A percentile compares a stretch with the other conserved stretches of the same genome.
phyloP scores from a whole-genome alignment of 768 basidiomycete species.

The Mycena capillaripes region DNA sequence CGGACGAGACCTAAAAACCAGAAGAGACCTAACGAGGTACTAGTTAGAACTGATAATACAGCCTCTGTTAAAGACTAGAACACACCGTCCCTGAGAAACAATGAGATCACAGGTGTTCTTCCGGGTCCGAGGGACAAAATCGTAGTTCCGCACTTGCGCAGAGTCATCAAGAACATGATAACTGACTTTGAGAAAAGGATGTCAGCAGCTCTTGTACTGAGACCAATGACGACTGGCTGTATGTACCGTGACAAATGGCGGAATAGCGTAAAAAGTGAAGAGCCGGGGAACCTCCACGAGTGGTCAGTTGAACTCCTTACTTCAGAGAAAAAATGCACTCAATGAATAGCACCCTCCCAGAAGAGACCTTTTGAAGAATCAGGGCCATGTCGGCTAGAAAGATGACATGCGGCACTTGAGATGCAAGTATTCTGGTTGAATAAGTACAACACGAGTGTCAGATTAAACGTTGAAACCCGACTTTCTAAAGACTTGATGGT shows the following conservation, averaged over 20 bases:
- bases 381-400: not conserved
- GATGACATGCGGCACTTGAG: not conserved
- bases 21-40: no score
- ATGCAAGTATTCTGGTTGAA: conserved; percentile 16
- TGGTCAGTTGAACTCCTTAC: not conserved
- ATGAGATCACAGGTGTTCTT: conserved; percentile 8
- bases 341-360: conserved; percentile 23
- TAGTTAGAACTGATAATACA: no score
- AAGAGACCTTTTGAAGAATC: not conserved
- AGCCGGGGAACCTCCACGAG: conserved; percentile 20
- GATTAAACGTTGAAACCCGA: not conserved
- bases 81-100: conserved; percentile 24
- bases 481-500: conserved; percentile 10
- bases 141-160: conserved; percentile 18
- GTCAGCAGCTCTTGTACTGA: not conserved
- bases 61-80: conserved; percentile 25
- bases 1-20: conserved; percentile 23
- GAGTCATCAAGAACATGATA: conserved; percentile 24
- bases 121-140: not conserved
- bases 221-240: not conserved
- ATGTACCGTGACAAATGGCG: conserved; percentile 10
- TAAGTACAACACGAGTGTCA: not conserved
- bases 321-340: not conserved
- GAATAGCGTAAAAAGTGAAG: conserved; percentile 17
- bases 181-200: not conserved